A percentile compares a stretch with the other conserved stretches of the same genome.
Conservation (phyloP, 192 early-diverging fungal genomes). For the Linnemannia hyalina region DNA sequence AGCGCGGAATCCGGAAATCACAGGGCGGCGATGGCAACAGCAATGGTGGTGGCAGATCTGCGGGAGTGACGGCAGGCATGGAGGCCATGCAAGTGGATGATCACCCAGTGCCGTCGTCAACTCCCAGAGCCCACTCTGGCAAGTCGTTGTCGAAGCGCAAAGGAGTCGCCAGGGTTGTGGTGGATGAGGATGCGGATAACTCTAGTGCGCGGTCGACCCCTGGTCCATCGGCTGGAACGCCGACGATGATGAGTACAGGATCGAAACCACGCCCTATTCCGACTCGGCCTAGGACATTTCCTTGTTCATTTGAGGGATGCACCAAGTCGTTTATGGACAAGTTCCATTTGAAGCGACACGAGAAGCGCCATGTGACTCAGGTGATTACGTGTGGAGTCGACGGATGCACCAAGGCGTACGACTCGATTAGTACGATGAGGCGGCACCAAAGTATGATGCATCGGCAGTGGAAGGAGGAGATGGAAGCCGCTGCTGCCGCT, state of each 20-base stretch:
- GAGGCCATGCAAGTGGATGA: slow-evolving; percentile 2
- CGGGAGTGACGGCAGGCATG: background rate
- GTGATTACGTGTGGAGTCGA: slow-evolving; percentile 54
- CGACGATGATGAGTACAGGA: slow-evolving; percentile 9
- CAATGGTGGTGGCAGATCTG: background rate
- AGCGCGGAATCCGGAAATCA: slow-evolving; percentile 11
- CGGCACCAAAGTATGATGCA: slow-evolving; percentile 55
- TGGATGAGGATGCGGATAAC: background rate
- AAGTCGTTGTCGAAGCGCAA: background rate
- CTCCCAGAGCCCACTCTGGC: background rate
- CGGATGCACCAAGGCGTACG: slow-evolving; percentile 52
- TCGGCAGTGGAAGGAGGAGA: slow-evolving; percentile 28
- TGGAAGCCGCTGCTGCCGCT: slow-evolving; percentile 15
- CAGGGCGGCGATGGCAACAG: background rate
- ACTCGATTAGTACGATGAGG: slow-evolving; percentile 52
- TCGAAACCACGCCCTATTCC: slow-evolving; percentile 31
- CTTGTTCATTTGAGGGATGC: slow-evolving; percentile 52
- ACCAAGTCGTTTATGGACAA: slow-evolving; percentile 56
- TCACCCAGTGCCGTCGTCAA: background rate
- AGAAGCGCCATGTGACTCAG: slow-evolving; percentile 46
- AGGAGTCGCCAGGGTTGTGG: background rate
- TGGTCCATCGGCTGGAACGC: background rate
- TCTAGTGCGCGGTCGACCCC: slow-evolving; percentile 24
- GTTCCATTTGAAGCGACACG: slow-evolving; percentile 51
- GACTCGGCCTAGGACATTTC: slow-evolving; percentile 33